Base-by-base conservation (phyloP, 371 early-diverging fungal genomes). In the Blyttiomyces sp. region DNA sequence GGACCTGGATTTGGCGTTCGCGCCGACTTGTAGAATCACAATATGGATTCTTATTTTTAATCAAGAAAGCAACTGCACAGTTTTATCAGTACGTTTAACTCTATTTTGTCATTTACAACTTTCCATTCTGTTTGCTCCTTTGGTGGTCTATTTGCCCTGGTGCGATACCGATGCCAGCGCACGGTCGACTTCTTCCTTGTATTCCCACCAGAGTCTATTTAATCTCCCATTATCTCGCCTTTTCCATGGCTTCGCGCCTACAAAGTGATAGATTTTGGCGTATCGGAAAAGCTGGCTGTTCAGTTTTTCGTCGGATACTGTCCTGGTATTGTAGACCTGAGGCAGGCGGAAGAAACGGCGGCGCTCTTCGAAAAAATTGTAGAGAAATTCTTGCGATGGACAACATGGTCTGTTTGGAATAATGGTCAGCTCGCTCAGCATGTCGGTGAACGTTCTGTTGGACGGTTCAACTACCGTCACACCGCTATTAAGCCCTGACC, bases 1-100 rank as follows among this genome's bases (percentile, higher is more conserved):
- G 96, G 95, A 30, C 95, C 96, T 66, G 97, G 97, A 43, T 94
- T 92, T 75, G 82, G 85, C 64, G 83, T 96, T 52, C 48, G 68
- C 5, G 34, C 60, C 6, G 74, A 63, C 30, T 54, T 73, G 39
- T 69, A 55, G 50, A 35, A 39, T n/a, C n/a, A n/a, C n/a, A n/a
- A n/a, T n/a, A n/a, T n/a, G n/a, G n/a, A n/a, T n/a, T n/a, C n/a
- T n/a, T n/a, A n/a, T n/a, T n/a, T n/a, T n/a, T n/a, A n/a, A n/a
- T n/a, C n/a, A n/a, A n/a, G n/a, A n/a, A n/a, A n/a, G n/a, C n/a
- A n/a, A n/a, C n/a, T n/a, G n/a, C n/a, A n/a, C n/a, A n/a, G n/a
- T n/a, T n/a, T n/a, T n/a, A n/a, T n/a, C n/a, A n/a, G n/a, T n/a
- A n/a, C n/a, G n/a, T n/a, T n/a, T n/a, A n/a, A n/a, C n/a, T n/a